Evolutionary conservation across 345 rosid species (phyloP).

Genomic region (Draba incana): DNA sequence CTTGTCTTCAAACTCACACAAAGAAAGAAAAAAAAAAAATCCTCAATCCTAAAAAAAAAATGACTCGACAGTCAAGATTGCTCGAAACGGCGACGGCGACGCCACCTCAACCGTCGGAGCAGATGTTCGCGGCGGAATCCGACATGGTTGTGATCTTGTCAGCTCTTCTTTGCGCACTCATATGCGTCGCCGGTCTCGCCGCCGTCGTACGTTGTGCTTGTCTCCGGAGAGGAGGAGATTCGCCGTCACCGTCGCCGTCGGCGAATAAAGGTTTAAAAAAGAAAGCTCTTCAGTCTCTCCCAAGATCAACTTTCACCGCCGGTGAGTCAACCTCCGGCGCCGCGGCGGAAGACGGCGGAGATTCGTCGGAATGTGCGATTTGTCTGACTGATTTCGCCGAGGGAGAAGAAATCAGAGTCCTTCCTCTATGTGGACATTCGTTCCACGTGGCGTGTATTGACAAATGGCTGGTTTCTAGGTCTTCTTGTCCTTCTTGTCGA

Average conservation of each 20-base stretch:
- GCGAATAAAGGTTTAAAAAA: constrained; percentile 69
- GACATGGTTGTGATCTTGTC: constrained; percentile 69
- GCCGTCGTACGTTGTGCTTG: constrained; percentile 70
- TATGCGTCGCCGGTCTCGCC: constrained; percentile 67
- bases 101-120: constrained; percentile 48
- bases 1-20: constrained; percentile 37
- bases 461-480: constrained; percentile 62
- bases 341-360: constrained; percentile 8
- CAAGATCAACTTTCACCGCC: constrained; percentile 58
- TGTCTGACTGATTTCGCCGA: constrained; percentile 55
- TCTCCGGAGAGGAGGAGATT: constrained; percentile 40
- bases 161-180: constrained; percentile 71
- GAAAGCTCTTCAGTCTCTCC: constrained; percentile 67
- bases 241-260: constrained; percentile 29
- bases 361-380: constrained; percentile 55
- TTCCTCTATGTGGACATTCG: constrained; percentile 65
- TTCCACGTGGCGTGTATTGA: constrained; percentile 69
- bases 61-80: constrained; percentile 46
- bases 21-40: background rate
- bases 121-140: constrained; percentile 49
- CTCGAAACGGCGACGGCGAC: constrained; percentile 41
- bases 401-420: constrained; percentile 59
- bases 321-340: constrained; percentile 18
- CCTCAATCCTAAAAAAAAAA: background rate
- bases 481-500: constrained; percentile 76